Conservation (phyloP, 1,284 basidiomycete genomes). For the Cystobasidium sp. region DNA sequence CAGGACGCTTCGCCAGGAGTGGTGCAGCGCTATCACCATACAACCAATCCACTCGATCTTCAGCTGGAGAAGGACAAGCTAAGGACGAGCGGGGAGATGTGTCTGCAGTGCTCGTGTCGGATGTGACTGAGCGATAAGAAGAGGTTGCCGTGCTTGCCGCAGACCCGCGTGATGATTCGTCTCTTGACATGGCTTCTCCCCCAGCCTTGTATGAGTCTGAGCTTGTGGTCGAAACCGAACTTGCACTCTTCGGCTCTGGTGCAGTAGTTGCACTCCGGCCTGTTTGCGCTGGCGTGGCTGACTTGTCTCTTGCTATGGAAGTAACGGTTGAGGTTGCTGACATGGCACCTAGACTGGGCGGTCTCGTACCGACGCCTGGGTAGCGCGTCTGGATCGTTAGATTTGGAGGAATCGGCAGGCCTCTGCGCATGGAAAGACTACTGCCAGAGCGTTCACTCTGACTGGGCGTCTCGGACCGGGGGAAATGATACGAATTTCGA, state of each 20-base stretch:
- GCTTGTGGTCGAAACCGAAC: constrained; percentile 20
- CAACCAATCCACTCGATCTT: constrained; percentile 33
- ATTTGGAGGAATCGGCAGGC: constrained; percentile 36
- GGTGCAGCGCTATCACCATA: not conserved
- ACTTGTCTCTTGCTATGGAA: constrained; percentile 28
- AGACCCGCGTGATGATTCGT: constrained; percentile 35
- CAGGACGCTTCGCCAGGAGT: not conserved
- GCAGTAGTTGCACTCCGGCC: not conserved
- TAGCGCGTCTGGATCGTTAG: constrained; percentile 24
- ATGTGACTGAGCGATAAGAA: constrained; percentile 34
- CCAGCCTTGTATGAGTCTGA: constrained; percentile 26
- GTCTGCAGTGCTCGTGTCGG: constrained; percentile 32
- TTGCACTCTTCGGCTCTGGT: not conserved
- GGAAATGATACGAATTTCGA: constrained; percentile 15
- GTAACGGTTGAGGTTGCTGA: constrained; percentile 38
- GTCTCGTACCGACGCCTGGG: not conserved
- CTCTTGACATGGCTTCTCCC: constrained; percentile 41
- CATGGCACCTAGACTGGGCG: constrained; percentile 25
- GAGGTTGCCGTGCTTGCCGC: constrained; percentile 41
- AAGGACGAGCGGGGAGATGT: constrained; percentile 38
- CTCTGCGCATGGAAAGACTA: constrained; percentile 37
- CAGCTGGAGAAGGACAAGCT: constrained; percentile 27
- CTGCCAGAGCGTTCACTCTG: constrained; percentile 8
- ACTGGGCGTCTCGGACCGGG: not conserved
- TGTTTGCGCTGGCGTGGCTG: constrained; percentile 11